Evolutionary conservation across 2,329 filamentous ascomycete species (phyloP).

Genomic region (Xylaria sp.): DNA sequence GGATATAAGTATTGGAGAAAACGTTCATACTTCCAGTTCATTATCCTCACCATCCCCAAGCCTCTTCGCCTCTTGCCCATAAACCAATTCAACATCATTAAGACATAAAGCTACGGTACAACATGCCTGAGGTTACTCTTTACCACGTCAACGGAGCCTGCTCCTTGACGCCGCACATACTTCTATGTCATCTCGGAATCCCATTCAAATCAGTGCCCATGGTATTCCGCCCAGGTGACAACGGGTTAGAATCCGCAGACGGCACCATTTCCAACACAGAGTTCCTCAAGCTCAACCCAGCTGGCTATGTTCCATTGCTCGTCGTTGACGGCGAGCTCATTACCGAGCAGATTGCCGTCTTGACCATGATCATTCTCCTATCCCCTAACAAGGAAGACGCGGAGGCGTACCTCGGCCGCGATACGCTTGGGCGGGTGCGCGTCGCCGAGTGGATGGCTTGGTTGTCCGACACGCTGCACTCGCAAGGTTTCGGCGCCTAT

Average conservation of each 20-base stretch:
- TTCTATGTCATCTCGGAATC: slow-evolving; percentile 49
- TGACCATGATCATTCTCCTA: slow-evolving; percentile 49
- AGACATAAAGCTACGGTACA: not conserved
- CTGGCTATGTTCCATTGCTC: slow-evolving; percentile 50
- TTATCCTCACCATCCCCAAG: not conserved
- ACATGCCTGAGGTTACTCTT: slow-evolving; percentile 44
- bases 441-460: slow-evolving; percentile 50
- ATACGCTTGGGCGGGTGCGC: slow-evolving; percentile 41
- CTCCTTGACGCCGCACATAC: slow-evolving; percentile 46
- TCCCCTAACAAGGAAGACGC: slow-evolving; percentile 25
- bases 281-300: slow-evolving; percentile 49
- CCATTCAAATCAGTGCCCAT: slow-evolving; percentile 43
- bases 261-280: slow-evolving; percentile 48
- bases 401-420: slow-evolving; percentile 43
- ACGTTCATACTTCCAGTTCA: not conserved
- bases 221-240: slow-evolving; percentile 14
- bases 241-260: slow-evolving; percentile 46
- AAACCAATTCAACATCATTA: not conserved
- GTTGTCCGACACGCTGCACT: slow-evolving; percentile 50
- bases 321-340: slow-evolving; percentile 46
- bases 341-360: slow-evolving; percentile 51
- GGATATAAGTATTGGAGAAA: slow-evolving; percentile 4
- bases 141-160: slow-evolving; percentile 49
- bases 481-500: slow-evolving; percentile 44
- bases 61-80: not conserved